A percentile compares a stretch with the other conserved stretches of the same genome.
phyloP scores from a whole-genome alignment of 2,329 filamentous ascomycete genomes.

The Sphaceloma murrayae region DNA sequence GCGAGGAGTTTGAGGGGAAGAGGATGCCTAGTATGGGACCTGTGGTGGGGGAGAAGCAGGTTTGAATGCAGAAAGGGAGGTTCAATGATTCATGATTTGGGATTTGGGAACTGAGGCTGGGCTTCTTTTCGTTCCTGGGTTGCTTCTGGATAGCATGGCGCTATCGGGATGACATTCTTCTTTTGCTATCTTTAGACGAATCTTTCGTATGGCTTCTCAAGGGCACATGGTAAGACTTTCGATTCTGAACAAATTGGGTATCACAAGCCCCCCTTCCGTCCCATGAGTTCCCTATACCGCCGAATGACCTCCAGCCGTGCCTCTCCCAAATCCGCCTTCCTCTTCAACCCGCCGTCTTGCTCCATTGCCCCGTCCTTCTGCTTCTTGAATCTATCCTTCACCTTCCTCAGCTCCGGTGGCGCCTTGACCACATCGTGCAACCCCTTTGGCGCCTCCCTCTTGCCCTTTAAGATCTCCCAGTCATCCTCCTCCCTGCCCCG shows the following conservation, averaged over 20 bases:
- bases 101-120: background rate
- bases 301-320: constrained; percentile 63
- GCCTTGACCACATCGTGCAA: constrained; percentile 57
- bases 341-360: constrained; percentile 59
- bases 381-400: constrained; percentile 55
- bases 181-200: too few relatives aligned
- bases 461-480: constrained; percentile 64
- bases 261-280: constrained; percentile 11
- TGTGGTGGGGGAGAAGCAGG: constrained; percentile 2
- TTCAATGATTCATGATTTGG: constrained; percentile 6
- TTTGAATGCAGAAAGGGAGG: background rate
- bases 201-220: too few relatives aligned
- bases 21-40: constrained; percentile 21
- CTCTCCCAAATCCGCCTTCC: constrained; percentile 62
- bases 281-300: constrained; percentile 61
- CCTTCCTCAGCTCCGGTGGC: constrained; percentile 60
- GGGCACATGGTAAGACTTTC: too few relatives aligned
- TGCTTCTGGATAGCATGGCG: background rate
- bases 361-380: constrained; percentile 55
- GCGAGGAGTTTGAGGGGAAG: constrained; percentile 32
- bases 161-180: too few relatives aligned
- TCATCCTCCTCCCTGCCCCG: constrained; percentile 51
- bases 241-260: constrained; percentile 1
- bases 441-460: constrained; percentile 47
- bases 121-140: background rate